These are phyloP conservation scores for Fusarium sp. DNA, from an alignment of 2,329 filamentous ascomycete genomes.

Conservation along the genomic window DNA sequence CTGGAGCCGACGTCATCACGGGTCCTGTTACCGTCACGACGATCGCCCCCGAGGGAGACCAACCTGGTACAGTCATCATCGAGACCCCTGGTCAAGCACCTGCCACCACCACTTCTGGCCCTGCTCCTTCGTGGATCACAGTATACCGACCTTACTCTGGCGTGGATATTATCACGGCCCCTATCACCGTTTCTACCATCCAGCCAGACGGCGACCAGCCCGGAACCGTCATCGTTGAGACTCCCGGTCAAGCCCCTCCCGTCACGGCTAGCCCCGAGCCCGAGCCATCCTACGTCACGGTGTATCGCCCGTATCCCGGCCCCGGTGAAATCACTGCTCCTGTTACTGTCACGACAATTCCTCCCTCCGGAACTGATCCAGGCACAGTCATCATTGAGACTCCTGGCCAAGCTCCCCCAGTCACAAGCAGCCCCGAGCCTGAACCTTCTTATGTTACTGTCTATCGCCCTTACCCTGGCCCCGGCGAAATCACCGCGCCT, in stretches of 20 bases:
- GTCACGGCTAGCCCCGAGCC: neutral
- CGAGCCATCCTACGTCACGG: constrained; percentile 9
- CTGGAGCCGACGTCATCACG: neutral
- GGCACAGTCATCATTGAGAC: constrained; percentile 30
- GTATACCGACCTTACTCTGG: neutral
- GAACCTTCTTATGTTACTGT: neutral
- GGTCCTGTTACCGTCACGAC: constrained; percentile 7
- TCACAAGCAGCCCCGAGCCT: neutral
- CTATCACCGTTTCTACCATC: constrained; percentile 9
- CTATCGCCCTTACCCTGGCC: neutral
- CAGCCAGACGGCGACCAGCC: constrained; percentile 5
- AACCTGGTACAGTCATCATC: constrained; percentile 27
- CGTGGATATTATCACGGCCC: neutral
- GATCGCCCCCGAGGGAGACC: constrained; percentile 19
- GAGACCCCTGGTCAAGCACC: constrained; percentile 19
- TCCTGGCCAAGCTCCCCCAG: neutral
- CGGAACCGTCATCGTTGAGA: constrained; percentile 14
- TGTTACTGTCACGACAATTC: constrained; percentile 8
- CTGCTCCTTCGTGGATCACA: neutral
- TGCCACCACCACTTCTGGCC: neutral
- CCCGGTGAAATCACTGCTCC: neutral
- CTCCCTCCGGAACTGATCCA: constrained; percentile 19
- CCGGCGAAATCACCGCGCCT: neutral
- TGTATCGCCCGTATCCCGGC: constrained; percentile 1
- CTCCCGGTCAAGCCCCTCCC: constrained; percentile 7